These are phyloP conservation scores for Paspalum notatum DNA, from an alignment of 176 grass and related monocot genomes.

Conservation along the genomic window DNA sequence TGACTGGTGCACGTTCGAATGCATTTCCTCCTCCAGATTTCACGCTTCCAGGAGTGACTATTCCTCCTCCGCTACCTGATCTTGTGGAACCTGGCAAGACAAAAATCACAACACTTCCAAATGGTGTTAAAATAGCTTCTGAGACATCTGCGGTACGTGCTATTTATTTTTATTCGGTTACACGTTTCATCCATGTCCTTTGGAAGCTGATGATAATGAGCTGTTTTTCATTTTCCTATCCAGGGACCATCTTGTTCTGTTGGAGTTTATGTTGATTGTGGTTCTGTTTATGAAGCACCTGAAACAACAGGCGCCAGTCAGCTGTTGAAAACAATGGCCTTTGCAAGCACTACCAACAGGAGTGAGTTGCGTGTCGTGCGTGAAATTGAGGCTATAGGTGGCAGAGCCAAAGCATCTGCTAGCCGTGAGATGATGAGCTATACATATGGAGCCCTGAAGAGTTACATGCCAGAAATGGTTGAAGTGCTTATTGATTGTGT, in stretches of 20 bases:
- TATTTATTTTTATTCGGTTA: conserved; percentile 36
- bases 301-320: conserved; percentile 68
- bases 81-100: conserved; percentile 67
- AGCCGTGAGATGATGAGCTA: conserved; percentile 86
- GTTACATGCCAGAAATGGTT: conserved; percentile 90
- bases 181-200: conserved; percentile 29
- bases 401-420: conserved; percentile 72
- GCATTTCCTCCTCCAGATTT: conserved; percentile 76
- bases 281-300: conserved; percentile 81
- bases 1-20: conserved; percentile 72
- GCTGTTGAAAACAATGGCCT: conserved; percentile 81
- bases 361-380: conserved; percentile 80
- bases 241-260: conserved; percentile 76
- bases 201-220: conserved; percentile 15
- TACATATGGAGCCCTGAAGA: conserved; percentile 80
- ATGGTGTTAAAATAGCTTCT: conserved; percentile 87
- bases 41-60: conserved; percentile 64
- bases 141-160: conserved; percentile 74
- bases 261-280: conserved; percentile 80
- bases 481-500: conserved; percentile 92
- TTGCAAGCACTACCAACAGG: conserved; percentile 80
- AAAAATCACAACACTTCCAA: conserved; percentile 75
- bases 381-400: conserved; percentile 87
- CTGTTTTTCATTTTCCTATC: conserved; percentile 34
- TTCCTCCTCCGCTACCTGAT: conserved; percentile 73